Conservation (phyloP, 1,284 basidiomycete species). For the Golubevia sp. region DNA sequence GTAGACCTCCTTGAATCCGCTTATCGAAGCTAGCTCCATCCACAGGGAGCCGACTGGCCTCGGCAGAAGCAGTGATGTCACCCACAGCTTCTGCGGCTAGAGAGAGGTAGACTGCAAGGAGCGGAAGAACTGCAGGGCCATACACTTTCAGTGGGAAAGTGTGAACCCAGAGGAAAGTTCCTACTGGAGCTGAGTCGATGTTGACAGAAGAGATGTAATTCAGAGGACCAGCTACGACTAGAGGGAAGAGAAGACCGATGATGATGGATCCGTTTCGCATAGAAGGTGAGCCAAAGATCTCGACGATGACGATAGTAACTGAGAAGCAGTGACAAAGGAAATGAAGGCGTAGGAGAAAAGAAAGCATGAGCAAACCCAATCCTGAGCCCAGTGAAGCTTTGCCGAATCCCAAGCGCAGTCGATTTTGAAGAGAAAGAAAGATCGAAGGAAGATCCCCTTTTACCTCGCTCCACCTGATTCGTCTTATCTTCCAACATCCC, state of each 20-base stretch:
- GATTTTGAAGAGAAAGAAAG: no score
- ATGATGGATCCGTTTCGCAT: slow-evolving; percentile 69
- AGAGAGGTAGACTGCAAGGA: slow-evolving; percentile 76
- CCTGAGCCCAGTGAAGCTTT: no score
- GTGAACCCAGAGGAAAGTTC: slow-evolving; percentile 68
- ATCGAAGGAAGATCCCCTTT: no score
- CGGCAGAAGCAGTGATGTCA: slow-evolving; percentile 81
- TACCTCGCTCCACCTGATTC: no score
- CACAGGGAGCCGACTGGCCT: slow-evolving; percentile 72
- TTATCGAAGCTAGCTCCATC: slow-evolving; percentile 68
- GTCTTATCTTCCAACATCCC: no score
- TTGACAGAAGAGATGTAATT: slow-evolving; percentile 29
- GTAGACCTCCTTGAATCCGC: slow-evolving; percentile 80
- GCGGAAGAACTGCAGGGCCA: slow-evolving; percentile 78
- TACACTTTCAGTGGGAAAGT: slow-evolving; percentile 80
- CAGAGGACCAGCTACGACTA: slow-evolving; percentile 35
- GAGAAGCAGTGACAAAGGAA: no score
- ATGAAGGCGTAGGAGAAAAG: no score
- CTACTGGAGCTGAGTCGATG: slow-evolving; percentile 31
- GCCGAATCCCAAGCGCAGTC: no score
- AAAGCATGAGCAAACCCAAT: background rate
- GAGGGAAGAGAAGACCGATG: slow-evolving; percentile 48
- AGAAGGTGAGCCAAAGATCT: slow-evolving; percentile 77
- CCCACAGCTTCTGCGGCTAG: slow-evolving; percentile 82
- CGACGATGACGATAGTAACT: slow-evolving; percentile 73